Evolutionary conservation across 192 early-diverging fungal species (phyloP), one percentile per base, ranked within the genome.

Genomic region (Coemansia sp.): DNA sequence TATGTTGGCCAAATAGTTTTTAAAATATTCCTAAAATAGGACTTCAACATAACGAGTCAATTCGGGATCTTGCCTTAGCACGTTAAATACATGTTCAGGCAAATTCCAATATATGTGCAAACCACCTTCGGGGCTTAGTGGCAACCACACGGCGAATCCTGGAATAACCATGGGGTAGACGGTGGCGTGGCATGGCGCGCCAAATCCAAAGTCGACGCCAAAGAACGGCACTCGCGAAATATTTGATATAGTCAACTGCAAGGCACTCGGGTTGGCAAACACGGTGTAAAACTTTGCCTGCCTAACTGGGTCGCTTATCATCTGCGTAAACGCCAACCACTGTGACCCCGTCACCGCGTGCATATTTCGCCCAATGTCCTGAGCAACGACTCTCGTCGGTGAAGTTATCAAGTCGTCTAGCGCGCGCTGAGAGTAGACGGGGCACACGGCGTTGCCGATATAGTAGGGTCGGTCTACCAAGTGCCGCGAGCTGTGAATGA

Each of bases 31-130:
- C 50, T 63, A 69, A 33, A 67, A 79, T 0, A 74, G 54, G 4
- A 79, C 41, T 40, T 75, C 69, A 19, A 72, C 69, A 46, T 80
- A 80, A 14, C 59, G 62, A 27, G 69, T 66, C 54, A 75, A 50
- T 39, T 63, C 21, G 10, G 14, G 1, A 48, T 81, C 70, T 13
- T 48, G 48, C 36, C 31, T 36, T 17, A 75, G 68, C 27, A 6
- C 7, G 2, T 40, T 37, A 3, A 72, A 63, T 4, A 67, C 65
- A 8, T 36, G 19, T 11, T 29, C 50, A 3, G 73, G 50, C 31
- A 81, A 44, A 54, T 76, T 81, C 79, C 79, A 81, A 11, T 76
- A 24, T 13, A 81, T 76, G 35, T 65, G 69, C 34, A 81, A 57
- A 7, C 74, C 79, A 36, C 79, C 79, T 10, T 62, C 39, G 0